Base-by-base conservation (phyloP, 495 filamentous ascomycete species). In the Trichoderma asperelloides region DNA sequence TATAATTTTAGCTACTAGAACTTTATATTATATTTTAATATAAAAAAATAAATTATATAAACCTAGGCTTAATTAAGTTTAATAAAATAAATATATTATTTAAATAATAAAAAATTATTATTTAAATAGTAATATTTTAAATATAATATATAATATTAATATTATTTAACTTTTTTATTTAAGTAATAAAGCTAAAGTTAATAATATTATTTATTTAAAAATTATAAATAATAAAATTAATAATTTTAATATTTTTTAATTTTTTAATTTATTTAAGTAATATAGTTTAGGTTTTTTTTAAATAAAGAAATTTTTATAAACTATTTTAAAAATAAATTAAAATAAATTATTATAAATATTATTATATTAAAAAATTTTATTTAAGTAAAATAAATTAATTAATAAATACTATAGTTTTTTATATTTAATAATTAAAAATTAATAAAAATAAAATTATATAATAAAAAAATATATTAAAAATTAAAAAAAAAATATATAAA, bases 91-190 rank as follows among this genome's bases (percentile, higher is more conserved):
- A 62, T 25, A 16, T 39, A 64, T 30, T 47, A 49, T 41, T 47
- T 68, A 64, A 12, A 51, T 15, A 30, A 63, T n/a, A n/a, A n/a
- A n/a, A n/a, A n/a, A n/a, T n/a, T n/a, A n/a, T n/a, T n/a, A n/a
- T n/a, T n/a, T n/a, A n/a, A n/a, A n/a, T n/a, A n/a, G n/a, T n/a
- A 63, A 8, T 64, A 47, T 47, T 16, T 47, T 23, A 49, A 28
- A 12, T 51, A 13, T 18, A 45, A 18, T 62, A 49, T 64, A 7
- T 43, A 68, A 27, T 39, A n/a, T 43, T 63, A 63, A 43, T 43
- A 28, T 30, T 63, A 45, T 23, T 63, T 63, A 67, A 33, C 39
- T 67, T 67, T 41, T 43, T 18, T 41, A 67, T 55, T 43, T 63
- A 39, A 40, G 12, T 39, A 12, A 30, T 63, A 63, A 25, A 43